Evolutionary conservation across 2,329 filamentous ascomycete species (phyloP), one percentile per base, ranked within the genome.

Genomic region (Claviceps africana): DNA sequence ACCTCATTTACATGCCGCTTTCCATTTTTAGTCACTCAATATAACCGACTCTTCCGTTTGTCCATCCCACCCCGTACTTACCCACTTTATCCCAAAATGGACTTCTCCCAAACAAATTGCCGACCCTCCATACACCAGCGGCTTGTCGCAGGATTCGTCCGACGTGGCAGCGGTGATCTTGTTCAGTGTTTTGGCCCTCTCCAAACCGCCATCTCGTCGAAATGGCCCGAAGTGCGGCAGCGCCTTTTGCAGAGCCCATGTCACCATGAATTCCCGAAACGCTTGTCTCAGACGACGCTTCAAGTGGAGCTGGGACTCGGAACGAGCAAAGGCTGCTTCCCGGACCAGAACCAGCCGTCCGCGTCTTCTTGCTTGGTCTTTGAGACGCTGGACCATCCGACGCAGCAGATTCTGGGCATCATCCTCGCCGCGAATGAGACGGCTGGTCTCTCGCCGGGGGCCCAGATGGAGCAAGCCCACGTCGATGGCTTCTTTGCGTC

Each of bases 111-210:
- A 8, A 17, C 31, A 21, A 28, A 6, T 3, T 11, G 42, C 15
- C 47, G 35, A 6, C 11, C 53, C 19, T 52, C 50, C 2, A 50
- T 54, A 22, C 50, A 54, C 51, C 48, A 45, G 19, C 33, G 51
- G 3, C 48, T 54, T 11, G 44, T 54, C 28, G 53, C 53, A 47
- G 53, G 53, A 5, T 54, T 52, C 45, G 53, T 54, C 47, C 53
- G 53, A 30, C 47, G 25, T 17, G 15, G 42, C 30, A 51, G 47
- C 35, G 53, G 53, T 37, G 45, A 54, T 9, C 50, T 54, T 21
- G 28, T 53, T 17, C 33, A 52, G 47, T 54, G 50, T 33, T 54
- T 54, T 22, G 53, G 53, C 8, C 53, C 53, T 4, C 22, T 25
- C 13, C 33, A 47, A 17, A 30, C 4, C 11, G 35, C 21, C 10